Conservation (phyloP, 228 moss, liverwort and hornwort genomes). For the Sphagnum magellanicum region DNA sequence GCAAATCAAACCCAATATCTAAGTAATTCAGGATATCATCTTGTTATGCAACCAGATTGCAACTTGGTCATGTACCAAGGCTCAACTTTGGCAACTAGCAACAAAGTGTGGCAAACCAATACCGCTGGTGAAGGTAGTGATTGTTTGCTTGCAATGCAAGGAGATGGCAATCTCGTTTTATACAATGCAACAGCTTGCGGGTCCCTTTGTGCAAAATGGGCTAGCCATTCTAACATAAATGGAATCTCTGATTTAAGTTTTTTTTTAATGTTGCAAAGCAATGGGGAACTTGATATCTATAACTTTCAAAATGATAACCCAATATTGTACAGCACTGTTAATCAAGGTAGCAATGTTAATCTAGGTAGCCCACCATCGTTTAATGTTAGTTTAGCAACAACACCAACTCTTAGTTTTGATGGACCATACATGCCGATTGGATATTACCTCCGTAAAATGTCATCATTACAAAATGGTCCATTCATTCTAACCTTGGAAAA, state of each 20-base stretch:
- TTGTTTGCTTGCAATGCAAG: conserved; percentile 14
- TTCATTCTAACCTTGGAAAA: not conserved
- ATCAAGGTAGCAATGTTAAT: not conserved
- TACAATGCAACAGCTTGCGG: not conserved
- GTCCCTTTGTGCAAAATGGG: conserved; percentile 6
- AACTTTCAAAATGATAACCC: conserved; percentile 11
- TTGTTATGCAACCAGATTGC: conserved; percentile 27
- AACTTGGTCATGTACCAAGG: conserved; percentile 15
- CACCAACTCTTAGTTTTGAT: conserved; percentile 13
- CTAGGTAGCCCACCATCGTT: conserved; percentile 10
- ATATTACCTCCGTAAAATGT: conserved; percentile 18
- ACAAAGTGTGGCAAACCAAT: conserved; percentile 2
- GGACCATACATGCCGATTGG: conserved; percentile 23
- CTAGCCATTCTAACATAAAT: conserved; percentile 1
- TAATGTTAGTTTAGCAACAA: conserved; percentile 14
- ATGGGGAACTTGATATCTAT: conserved; percentile 16
- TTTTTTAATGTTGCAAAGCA: conserved; percentile 17
- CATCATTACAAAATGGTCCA: not conserved
- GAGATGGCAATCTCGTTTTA: conserved; percentile 13
- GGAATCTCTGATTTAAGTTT: conserved; percentile 7
- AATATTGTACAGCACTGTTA: not conserved
- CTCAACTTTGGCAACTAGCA: conserved; percentile 8
- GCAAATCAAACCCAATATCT: conserved; percentile 16
- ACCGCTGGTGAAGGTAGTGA: conserved; percentile 7
- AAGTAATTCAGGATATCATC: conserved; percentile 10